Base-by-base conservation (phyloP, 225 moss, liverwort and hornwort genomes). In the Marchantia paleacea region DNA sequence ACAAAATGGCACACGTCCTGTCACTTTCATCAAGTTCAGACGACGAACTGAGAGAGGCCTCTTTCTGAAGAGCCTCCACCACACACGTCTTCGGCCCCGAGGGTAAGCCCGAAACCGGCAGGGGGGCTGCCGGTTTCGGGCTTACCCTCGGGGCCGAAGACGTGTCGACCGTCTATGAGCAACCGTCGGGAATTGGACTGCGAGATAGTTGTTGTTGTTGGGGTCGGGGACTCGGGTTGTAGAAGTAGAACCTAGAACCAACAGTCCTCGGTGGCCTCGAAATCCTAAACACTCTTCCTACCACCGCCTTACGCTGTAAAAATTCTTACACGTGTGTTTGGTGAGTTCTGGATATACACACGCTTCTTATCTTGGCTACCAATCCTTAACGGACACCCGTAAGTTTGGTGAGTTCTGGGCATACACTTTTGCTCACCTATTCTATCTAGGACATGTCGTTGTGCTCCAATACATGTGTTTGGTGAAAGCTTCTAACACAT, bases 331-430 rank as follows among this genome's bases (percentile, higher is more conserved):
- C 69, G 47, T 70, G 69, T 48, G 69, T 70, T 69, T 70, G 69
- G 69, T 70, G 69, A 70, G 47, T 20, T 0, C 7, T 10, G 15
- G 48, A 48, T 3, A 5, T 49, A 19, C 47, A 9, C 69, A 49
- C 48, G 69, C 69, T 70, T 70, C 69, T 47, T 24, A 48, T 22
- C 69, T 70, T 5, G 19, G 0, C 48, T 70, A 29, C 68, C 68
- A 49, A 70, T 70, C 16, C 7, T 18, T 7, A 0, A 12, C 0
- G 30, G 29, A 13, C 68, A 68, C 2, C 30, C 1, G 30, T 14
- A 49, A 31, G 69, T 70, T 70, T 70, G 69, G 69, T 70, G 69
- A 70, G 69, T 70, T 12, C 47, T 48, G 66, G 13, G 66, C 26
- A 26, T 66, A 7, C 47, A 48, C 69, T 70, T 49, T 68, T 31